Percentiles rank a stretch among this genome's conserved stretches.
phyloP scores from a whole-genome alignment of 169 alveolate genomes.

The Eimeria sp. region DNA sequence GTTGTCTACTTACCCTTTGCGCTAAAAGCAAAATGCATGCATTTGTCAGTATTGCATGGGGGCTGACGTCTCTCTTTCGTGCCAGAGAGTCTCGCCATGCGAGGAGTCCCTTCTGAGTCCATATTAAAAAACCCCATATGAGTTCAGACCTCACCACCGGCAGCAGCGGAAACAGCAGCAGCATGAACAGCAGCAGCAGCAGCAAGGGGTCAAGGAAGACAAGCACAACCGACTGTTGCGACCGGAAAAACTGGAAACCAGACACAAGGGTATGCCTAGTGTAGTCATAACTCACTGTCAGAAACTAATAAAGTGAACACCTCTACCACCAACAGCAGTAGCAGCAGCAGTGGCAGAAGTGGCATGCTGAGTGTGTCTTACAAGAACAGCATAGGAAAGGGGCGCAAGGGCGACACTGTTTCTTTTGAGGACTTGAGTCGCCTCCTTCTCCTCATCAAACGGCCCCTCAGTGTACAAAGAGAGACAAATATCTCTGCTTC shows the following conservation, averaged over 20 bases:
- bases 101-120: slow-evolving; percentile 61
- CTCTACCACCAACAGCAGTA: neutral
- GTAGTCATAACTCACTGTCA: neutral
- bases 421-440: slow-evolving; percentile 54
- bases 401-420: slow-evolving; percentile 71
- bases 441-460: slow-evolving; percentile 77
- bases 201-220: neutral
- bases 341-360: neutral
- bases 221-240: neutral
- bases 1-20: slow-evolving; percentile 45
- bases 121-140: neutral
- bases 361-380: slow-evolving; percentile 11
- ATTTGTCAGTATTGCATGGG: slow-evolving; percentile 59
- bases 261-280: neutral
- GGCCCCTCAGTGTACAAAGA: slow-evolving; percentile 63
- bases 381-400: slow-evolving; percentile 71
- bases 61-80: slow-evolving; percentile 67
- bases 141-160: slow-evolving; percentile 15
- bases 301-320: neutral
- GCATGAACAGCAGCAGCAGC: neutral
- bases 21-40: slow-evolving; percentile 68
- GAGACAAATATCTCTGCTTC: slow-evolving; percentile 78
- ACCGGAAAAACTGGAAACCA: neutral
- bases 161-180: slow-evolving; percentile 2
- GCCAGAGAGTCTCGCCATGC: slow-evolving; percentile 67